A percentile compares a stretch with the other conserved stretches of the same genome.
Evolutionary conservation across 768 basidiomycete genomes (phyloP).

Genomic region (Termitomyces titanicus): DNA sequence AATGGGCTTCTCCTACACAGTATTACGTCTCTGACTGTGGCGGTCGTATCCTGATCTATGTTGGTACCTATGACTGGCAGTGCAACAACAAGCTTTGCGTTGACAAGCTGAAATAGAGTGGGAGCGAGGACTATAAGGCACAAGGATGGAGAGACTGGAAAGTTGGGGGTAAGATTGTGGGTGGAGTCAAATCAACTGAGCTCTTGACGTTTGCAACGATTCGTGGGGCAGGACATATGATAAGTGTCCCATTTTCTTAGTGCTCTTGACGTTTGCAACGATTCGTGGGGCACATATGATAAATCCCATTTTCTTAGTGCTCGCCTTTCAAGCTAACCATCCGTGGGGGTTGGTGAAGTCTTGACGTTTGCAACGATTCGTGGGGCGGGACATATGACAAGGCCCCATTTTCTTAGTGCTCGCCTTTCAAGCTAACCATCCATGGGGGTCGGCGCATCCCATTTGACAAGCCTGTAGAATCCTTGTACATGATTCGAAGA

Average conservation of each 20-base stretch:
- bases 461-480: constrained; percentile 64
- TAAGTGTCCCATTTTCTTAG: constrained; percentile 29
- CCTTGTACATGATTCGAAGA: constrained; percentile 57
- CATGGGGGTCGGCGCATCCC: constrained; percentile 47
- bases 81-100: constrained; percentile 83
- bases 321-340: constrained; percentile 12
- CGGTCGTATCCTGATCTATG: constrained; percentile 68
- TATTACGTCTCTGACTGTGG: constrained; percentile 75
- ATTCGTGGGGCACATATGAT: constrained; percentile 52
- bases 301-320: constrained; percentile 23
- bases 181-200: constrained; percentile 37
- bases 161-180: constrained; percentile 43
- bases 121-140: constrained; percentile 44
- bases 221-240: constrained; percentile 51
- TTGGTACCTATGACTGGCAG: constrained; percentile 75
- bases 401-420: constrained; percentile 20
- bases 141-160: constrained; percentile 58
- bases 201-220: constrained; percentile 36
- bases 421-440: constrained; percentile 13
- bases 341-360: constrained; percentile 22
- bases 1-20: constrained; percentile 42
- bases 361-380: constrained; percentile 37
- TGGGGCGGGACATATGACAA: constrained; percentile 56
- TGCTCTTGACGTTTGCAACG: constrained; percentile 34
- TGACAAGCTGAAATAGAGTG: constrained; percentile 70